A percentile compares a stretch with the other conserved stretches of the same genome.
Conservation (phyloP, 2,329 filamentous ascomycete species). For the Neofusicoccum cordaticola region DNA sequence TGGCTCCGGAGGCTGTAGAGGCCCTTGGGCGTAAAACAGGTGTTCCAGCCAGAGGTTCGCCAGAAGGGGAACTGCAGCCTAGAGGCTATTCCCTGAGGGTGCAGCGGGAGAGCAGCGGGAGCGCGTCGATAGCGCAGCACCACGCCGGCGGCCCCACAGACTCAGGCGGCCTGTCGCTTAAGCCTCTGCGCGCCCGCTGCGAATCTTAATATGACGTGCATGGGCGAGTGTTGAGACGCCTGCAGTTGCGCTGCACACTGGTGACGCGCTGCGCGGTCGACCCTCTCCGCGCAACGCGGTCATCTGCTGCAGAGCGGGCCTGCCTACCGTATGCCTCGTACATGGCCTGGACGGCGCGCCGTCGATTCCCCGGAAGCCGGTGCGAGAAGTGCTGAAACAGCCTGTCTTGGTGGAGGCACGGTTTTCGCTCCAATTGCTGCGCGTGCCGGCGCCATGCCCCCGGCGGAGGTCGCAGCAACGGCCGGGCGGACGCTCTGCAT, state of each 20-base stretch:
- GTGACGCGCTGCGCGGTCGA: background rate
- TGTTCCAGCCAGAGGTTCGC: background rate
- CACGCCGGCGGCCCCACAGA: background rate
- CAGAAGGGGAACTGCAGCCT: background rate
- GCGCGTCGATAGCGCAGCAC: slow-evolving; percentile 13
- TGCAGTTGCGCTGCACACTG: background rate
- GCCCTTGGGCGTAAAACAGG: background rate
- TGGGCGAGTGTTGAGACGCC: background rate
- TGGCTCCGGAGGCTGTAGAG: too few species aligned
- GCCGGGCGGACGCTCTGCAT: background rate
- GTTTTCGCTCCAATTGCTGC: background rate
- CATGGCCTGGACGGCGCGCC: background rate
- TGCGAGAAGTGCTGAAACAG: slow-evolving; percentile 11
- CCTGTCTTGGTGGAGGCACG: background rate
- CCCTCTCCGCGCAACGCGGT: background rate
- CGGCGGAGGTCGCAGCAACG: background rate
- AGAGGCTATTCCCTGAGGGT: slow-evolving; percentile 7
- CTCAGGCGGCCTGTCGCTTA: slow-evolving; percentile 13
- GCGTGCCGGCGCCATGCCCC: background rate
- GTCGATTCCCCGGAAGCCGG: background rate
- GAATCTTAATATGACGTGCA: slow-evolving; percentile 15
- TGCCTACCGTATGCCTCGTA: background rate
- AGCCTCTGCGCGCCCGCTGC: slow-evolving; percentile 10
- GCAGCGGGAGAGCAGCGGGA: slow-evolving; percentile 13
- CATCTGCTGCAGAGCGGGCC: background rate